phyloP scores from a whole-genome alignment of 768 basidiomycete genomes.

The Phylloporus rhodoxanthus region DNA sequence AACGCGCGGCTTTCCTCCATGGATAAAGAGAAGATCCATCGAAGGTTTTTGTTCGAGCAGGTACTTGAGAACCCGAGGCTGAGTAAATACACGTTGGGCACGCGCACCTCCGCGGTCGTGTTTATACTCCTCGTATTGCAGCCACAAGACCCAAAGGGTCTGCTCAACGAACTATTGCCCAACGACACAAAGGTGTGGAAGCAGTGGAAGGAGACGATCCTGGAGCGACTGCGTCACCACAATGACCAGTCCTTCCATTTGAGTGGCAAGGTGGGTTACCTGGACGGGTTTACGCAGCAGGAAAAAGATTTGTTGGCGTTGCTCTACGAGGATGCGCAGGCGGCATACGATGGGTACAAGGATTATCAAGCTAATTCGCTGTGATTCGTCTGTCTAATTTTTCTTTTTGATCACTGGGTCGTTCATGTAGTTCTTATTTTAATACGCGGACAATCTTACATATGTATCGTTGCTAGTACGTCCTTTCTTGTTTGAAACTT shows the following conservation, averaged over 20 bases:
- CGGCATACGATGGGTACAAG: conserved; percentile 10
- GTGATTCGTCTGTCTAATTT: neutral
- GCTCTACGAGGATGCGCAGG: conserved; percentile 11
- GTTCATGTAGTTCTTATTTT: neutral
- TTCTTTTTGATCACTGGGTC: neutral
- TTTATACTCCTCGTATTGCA: conserved; percentile 13
- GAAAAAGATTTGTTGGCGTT: conserved; percentile 7
- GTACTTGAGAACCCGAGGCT: conserved; percentile 11
- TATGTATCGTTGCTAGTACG: neutral
- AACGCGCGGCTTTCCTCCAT: conserved; percentile 22
- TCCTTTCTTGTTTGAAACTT: too few species aligned
- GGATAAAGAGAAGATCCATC: conserved; percentile 26
- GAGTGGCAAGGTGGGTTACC: neutral
- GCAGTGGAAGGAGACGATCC: conserved; percentile 14
- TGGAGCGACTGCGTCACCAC: conserved; percentile 1
- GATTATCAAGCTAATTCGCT: conserved; percentile 1
- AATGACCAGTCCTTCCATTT: neutral
- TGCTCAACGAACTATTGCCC: conserved; percentile 14
- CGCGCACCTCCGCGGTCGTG: conserved; percentile 13
- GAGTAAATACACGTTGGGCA: conserved; percentile 14
- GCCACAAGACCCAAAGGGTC: neutral
- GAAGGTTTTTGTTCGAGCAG: conserved; percentile 7
- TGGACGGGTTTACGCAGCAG: conserved; percentile 5
- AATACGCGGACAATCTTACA: neutral
- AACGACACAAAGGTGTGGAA: conserved; percentile 21